A percentile compares a stretch with the other conserved stretches of the same genome.
These are phyloP conservation scores for Suillus discolor DNA, from an alignment of 768 basidiomycete genomes.

Conservation along the genomic window DNA sequence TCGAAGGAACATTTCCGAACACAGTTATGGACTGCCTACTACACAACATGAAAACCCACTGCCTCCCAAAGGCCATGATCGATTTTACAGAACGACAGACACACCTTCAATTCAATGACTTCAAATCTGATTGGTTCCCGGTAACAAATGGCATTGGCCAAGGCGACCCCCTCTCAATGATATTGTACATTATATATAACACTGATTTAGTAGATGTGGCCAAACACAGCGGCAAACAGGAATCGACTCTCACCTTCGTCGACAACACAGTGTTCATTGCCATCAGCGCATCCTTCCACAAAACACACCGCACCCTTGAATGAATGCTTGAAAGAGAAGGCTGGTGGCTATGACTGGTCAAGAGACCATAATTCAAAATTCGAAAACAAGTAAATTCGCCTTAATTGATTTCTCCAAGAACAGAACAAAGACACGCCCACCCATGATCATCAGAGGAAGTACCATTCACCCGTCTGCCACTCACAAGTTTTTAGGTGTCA, in stretches of 20 bases:
- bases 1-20: too few relatives aligned
- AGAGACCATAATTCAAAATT: constrained; percentile 19
- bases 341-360: constrained; percentile 16
- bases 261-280: constrained; percentile 29
- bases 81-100: constrained; percentile 21
- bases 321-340: constrained; percentile 14
- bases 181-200: constrained; percentile 29
- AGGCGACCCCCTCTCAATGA: constrained; percentile 27
- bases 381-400: constrained; percentile 15
- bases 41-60: too few relatives aligned
- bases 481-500: not conserved
- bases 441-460: not conserved
- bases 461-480: fast-evolving
- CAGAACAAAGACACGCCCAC: not conserved
- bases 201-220: constrained; percentile 21
- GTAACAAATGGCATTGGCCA: constrained; percentile 27
- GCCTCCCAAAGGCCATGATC: constrained; percentile 22
- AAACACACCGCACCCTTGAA: constrained; percentile 11
- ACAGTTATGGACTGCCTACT: too few relatives aligned
- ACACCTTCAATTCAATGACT: constrained; percentile 29
- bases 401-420: constrained; percentile 9
- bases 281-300: constrained; percentile 14
- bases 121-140: constrained; percentile 18
- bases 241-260: constrained; percentile 19
- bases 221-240: not conserved